phyloP scores from a whole-genome alignment of 306 rosid species.

The Bauhinia variegata region DNA sequence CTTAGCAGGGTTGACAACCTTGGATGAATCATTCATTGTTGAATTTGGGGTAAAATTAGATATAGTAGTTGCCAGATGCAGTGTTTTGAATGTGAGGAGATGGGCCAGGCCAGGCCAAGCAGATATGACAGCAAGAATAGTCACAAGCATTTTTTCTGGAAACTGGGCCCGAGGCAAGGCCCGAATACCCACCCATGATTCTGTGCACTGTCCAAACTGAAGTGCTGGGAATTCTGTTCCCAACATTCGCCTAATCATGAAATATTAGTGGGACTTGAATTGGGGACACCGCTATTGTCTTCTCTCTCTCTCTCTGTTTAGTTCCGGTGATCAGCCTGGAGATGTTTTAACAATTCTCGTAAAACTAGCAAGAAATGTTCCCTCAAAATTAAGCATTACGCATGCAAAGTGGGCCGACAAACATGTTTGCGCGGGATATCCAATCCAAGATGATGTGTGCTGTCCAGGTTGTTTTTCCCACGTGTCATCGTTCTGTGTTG shows the following conservation, averaged over 20 bases:
- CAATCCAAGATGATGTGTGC: background rate
- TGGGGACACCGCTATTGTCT: slow-evolving; percentile 11
- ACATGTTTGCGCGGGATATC: slow-evolving; percentile 7
- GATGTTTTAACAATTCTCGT: slow-evolving; percentile 4
- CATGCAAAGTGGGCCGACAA: background rate
- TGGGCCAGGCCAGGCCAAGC: too few species aligned
- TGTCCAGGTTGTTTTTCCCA: background rate
- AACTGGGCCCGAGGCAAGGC: slow-evolving; percentile 38
- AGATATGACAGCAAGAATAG: too few species aligned
- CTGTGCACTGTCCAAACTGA: background rate
- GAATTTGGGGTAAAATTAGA: too few species aligned
- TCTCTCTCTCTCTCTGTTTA: too few species aligned
- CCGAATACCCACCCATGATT: slow-evolving; percentile 28
- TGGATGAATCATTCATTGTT: too few species aligned
- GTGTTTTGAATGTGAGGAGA: too few species aligned
- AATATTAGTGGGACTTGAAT: background rate
- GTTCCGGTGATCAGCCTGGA: background rate
- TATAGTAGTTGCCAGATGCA: too few species aligned
- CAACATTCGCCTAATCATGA: background rate
- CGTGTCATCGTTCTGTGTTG: background rate
- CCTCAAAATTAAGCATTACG: background rate
- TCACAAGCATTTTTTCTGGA: background rate
- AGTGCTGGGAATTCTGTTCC: slow-evolving; percentile 6
- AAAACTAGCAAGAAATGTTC: slow-evolving; percentile 5
- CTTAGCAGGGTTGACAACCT: slow-evolving; percentile 12